Base-by-base conservation (phyloP, 1,139 yeast genomes). In the Taiozyma sp. region DNA sequence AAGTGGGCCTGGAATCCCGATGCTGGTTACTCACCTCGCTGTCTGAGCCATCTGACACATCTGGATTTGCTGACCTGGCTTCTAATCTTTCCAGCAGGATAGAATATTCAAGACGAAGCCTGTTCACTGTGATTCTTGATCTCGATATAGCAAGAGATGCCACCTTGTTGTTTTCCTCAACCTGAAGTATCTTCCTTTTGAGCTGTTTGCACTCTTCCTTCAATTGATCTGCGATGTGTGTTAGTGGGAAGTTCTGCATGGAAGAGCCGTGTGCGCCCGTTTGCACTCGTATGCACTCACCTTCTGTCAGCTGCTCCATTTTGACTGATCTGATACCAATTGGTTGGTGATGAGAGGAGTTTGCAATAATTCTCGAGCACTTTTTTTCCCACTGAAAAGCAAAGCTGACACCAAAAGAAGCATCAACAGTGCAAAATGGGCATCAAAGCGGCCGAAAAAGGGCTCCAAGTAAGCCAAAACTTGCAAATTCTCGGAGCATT, bases 31-130 rank as follows among this genome's bases (percentile, higher is more conserved):
- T 16, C 19, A 37, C 41, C 41, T 37, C 41, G 24, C 41, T 40
- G 63, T 54, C 58, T 11, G 53, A 46, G 2, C 54, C 55, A 19
- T 56, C 56, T n/a, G 53, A 46, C 6, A 43, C 47, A n/a, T 55
- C 58, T 1, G 56, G 55, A 11, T 63, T 61, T 7, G 65, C 55
- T 0, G 79, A 76, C 51, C 83, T 73, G 9, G 75, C 76, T 63
- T 91, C 97, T 44, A 93, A 76, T 56, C 89, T 76, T 63, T 93
- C 97, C 47, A 91, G 69, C 47, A 93, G 70, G 30, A 91, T 73
- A 1, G 91, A 80, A 61, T 95, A 85, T 64, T 93, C 98, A 43
- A 90, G 75, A 53, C 96, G 79, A 48, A 88, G 72, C 56, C 98
- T 74, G 58, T 91, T 83, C 35, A 91, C 83, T 7, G 91, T 80